Base-by-base conservation (phyloP, 352 stramenopile genomes). In the Phytophthora vignae region DNA sequence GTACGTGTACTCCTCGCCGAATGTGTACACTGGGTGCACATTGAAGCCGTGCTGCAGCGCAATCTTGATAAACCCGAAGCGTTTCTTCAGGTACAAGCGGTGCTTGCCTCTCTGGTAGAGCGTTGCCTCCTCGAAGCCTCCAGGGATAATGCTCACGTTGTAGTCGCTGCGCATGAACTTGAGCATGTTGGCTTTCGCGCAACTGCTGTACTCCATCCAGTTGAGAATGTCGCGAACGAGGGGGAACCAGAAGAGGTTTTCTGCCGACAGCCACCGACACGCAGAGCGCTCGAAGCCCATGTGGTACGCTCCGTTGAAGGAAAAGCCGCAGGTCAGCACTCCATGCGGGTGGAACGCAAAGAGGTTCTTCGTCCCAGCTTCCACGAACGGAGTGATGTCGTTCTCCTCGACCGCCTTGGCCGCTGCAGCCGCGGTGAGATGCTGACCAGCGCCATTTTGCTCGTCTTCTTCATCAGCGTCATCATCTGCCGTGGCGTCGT, bases 101-200 rank as follows among this genome's bases (percentile, higher is more conserved):
- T 98, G 93, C 42, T 87, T 79, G 10, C 82, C 81, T 21, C 81
- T 76, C 55, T 79, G 72, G 46, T 86, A 96, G 14, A 98, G 63
- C 29, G 95, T 98, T 5, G 94, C 94, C 77, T 99, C 96, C 72
- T 99, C 93, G 67, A 98, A 98, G 25, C 96, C 96, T 15, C 95
- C 96, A 3, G 96, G 94, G 15, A 97, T 79, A 36, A 99, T 69
- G n/a, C 76, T 84, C 67, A 95, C 61, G 79, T 93, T 96, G 36
- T 84, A 67, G 7, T 76, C 74, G 25, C 73, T 68, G 11, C 57
- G 64, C 82, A 91, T 89, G 57, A 93, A 72, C 15, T 53, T 42
- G 11, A 76, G 65, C 64, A 94, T 90, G 12, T 73, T 89, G 0
- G 49, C 15, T 69, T 86, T 91, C 21, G 40, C 77, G 19, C 88